Conservation (phyloP, 306 rosid species). For the Vigna unguiculata region DNA sequence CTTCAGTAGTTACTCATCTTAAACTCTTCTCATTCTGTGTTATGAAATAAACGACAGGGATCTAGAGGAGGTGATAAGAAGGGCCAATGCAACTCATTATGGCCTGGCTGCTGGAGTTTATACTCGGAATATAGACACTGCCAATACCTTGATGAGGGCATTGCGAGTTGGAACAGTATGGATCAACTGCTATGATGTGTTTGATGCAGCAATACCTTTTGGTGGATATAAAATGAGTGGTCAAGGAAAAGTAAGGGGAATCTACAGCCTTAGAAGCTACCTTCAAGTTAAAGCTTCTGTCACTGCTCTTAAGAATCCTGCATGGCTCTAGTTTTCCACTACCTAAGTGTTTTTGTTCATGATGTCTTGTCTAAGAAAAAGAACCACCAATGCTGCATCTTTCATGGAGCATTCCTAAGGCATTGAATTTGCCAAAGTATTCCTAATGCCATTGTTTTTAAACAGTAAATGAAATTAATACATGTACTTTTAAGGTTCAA, state of each 20-base stretch:
- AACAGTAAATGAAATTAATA: too few relatives aligned
- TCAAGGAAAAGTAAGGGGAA: conserved; percentile 75
- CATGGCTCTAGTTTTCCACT: conserved; percentile 68
- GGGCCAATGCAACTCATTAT: conserved; percentile 67
- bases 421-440: not conserved
- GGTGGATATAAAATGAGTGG: conserved; percentile 95
- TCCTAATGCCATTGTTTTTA: too few relatives aligned
- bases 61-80: conserved; percentile 68
- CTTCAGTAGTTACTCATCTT: conserved; percentile 10
- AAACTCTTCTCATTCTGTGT: not conserved
- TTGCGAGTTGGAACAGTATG: conserved; percentile 76
- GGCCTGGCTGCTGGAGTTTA: conserved; percentile 93
- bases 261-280: conserved; percentile 72
- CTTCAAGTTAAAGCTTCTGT: conserved; percentile 86
- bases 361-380: not conserved
- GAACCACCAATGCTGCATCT: not conserved
- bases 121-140: conserved; percentile 62
- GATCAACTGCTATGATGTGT: conserved; percentile 78
- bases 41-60: conserved; percentile 54
- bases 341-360: conserved; percentile 5
- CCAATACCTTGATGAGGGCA: conserved; percentile 69
- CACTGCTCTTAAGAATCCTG: conserved; percentile 69
- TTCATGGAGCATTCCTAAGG: conserved; percentile 15
- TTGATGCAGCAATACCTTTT: conserved; percentile 88
- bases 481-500: too few relatives aligned